Conservation (phyloP, 2,329 filamentous ascomycete genomes). For the Paecilomyces formosus region DNA sequence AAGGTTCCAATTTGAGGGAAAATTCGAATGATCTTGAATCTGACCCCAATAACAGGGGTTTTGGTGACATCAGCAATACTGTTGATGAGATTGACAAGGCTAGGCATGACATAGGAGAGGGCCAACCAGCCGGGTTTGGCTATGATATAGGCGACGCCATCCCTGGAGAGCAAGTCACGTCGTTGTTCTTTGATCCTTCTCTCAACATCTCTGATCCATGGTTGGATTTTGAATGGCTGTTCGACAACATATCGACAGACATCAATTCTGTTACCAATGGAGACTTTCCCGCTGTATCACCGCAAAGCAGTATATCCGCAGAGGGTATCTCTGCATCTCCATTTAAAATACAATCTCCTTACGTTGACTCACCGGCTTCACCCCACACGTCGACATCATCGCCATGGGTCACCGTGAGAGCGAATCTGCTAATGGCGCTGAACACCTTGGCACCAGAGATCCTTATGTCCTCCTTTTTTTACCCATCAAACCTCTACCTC, state of each 20-base stretch:
- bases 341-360: slow-evolving; percentile 6
- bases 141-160: slow-evolving; percentile 4
- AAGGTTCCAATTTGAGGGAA: slow-evolving; percentile 4
- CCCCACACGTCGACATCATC: slow-evolving; percentile 6
- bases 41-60: background rate
- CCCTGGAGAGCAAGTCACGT: slow-evolving; percentile 8
- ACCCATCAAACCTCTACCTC: slow-evolving; percentile 11
- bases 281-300: slow-evolving; percentile 5
- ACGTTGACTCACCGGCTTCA: slow-evolving; percentile 8
- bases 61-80: background rate
- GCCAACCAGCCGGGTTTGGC: slow-evolving; percentile 1
- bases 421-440: slow-evolving; percentile 12
- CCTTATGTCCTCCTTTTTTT: slow-evolving; percentile 15
- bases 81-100: background rate
- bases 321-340: slow-evolving; percentile 9
- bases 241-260: slow-evolving; percentile 12
- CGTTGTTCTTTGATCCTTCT: slow-evolving; percentile 14
- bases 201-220: slow-evolving; percentile 11
- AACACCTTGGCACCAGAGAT: slow-evolving; percentile 9
- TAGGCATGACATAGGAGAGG: background rate
- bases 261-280: slow-evolving; percentile 7
- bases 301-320: slow-evolving; percentile 4
- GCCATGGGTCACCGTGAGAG: slow-evolving; percentile 12
- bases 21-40: background rate
- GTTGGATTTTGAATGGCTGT: slow-evolving; percentile 17